Evolutionary conservation across 306 rosid genomes (phyloP), one percentile per base, ranked within the genome.

Genomic region (Glycine soja): DNA sequence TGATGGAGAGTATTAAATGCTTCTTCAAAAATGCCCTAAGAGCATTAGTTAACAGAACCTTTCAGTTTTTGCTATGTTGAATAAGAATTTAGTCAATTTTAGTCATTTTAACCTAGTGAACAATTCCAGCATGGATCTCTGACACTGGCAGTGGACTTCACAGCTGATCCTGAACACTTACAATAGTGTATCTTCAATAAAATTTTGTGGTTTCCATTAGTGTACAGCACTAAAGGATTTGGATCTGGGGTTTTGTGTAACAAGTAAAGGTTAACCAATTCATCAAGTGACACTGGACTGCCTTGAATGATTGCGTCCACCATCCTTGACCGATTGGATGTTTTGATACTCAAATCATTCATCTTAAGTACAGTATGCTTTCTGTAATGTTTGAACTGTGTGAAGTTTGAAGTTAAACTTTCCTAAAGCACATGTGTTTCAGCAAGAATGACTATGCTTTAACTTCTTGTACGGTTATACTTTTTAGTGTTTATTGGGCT

Each of bases 101-200:
- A 69, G 30, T 53, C 58, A 10, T 46, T 57, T 47, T 74, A 74
- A 81, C 50, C 34, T 62, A 46, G 61, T 81, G 58, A 68, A 16
- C 48, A 30, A 66, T 53, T 77, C 19, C 89, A 84, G 86, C 70
- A 63, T 87, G 84, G 51, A 78, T 54, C 34, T 68, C 32, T 84
- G 45, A 70, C 30, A 8, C 38, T 9, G 7, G 42, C 51, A 48
- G 45, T 78, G 77, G 73, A 83, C 78, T 65, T 62, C 48, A 14
- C 58, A 80, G 81, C 45, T 72, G 85, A 80, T 76, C 72, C 66
- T 43, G 56, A 67, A 72, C 71, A 42, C 34, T 34, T 83, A 38
- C 72, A 34, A 51, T 30, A 30, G n/a, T 32, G 62, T 19, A 34
- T 45, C 76, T 40, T 75, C 62, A 63, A 75, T 58, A 16, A 76